phyloP scores from a whole-genome alignment of 805 yeast species.

The Wickerhamiella siamensis region DNA sequence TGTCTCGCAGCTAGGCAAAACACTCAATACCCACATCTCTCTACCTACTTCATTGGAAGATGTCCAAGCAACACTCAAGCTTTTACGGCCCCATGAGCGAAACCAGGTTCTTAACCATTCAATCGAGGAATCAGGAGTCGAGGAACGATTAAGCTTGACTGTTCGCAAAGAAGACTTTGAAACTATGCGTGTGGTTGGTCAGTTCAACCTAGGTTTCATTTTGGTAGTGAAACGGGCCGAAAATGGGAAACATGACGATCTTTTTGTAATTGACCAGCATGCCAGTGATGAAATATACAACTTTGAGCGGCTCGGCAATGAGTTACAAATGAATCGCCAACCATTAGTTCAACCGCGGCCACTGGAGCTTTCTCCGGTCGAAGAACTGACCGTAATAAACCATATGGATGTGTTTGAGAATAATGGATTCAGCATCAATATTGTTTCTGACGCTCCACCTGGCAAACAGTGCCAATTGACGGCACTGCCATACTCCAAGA shows the following conservation, averaged over 20 bases:
- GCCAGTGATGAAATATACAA: conserved; percentile 94
- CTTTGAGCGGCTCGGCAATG: conserved; percentile 54
- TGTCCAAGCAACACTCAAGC: conserved; percentile 4
- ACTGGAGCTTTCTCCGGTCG: conserved; percentile 60
- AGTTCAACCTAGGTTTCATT: conserved; percentile 92
- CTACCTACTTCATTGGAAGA: conserved; percentile 11
- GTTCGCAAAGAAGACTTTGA: conserved; percentile 60
- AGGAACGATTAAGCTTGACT: conserved; percentile 40
- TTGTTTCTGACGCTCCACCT: conserved; percentile 37
- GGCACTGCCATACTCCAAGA: conserved; percentile 62
- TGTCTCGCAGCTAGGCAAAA: conserved; percentile 3
- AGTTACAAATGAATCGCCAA: conserved; percentile 50
- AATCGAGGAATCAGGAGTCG: conserved; percentile 37
- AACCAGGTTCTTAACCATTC: conserved; percentile 20
- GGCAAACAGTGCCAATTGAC: conserved; percentile 42
- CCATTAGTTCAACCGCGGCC: conserved; percentile 44
- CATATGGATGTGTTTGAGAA: conserved; percentile 40
- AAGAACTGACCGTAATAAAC: conserved; percentile 58
- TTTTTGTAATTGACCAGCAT: conserved; percentile 91
- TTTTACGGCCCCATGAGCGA: background rate
- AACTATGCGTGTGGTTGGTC: conserved; percentile 74
- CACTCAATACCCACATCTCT: conserved; percentile 13
- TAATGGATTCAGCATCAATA: conserved; percentile 61
- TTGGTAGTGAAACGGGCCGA: conserved; percentile 38
- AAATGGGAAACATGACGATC: conserved; percentile 31